Base-by-base conservation (phyloP, 208 protist species). In the Phytomonas francai region DNA sequence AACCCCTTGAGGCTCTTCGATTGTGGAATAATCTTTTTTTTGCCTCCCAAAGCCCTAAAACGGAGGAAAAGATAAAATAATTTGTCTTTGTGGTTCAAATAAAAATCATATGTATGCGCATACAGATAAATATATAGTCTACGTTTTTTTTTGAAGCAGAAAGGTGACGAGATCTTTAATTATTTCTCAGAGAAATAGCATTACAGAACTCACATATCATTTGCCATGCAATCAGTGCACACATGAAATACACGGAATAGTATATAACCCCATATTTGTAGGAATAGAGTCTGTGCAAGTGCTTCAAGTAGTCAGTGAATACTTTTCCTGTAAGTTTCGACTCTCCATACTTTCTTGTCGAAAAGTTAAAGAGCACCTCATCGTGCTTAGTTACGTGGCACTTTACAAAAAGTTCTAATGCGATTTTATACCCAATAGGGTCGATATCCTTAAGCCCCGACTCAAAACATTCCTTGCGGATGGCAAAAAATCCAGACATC, bases 371-470 rank as follows among this genome's bases (percentile, higher is more conserved):
- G 39, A 80, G 72, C 5, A 97, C 84, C 68, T 97, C 88, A 42
- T 79, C 70, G 70, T 84, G 88, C 54, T 72, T 76, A 57, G 78
- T 49, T 9, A 96, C 78, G 36, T 75, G 58, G 64, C 84, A 91
- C 84, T 97, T 97, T 34, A 97, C 91, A 57, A 94, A 94, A 32
- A 97, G 68, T 69, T 97, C 91, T 30, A 97, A 77, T 1, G 89
- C 94, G 70, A 97, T 97, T 69, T 97, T 97, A 83, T 94, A 97
- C 7, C 94, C 94, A 62, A 96, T 92, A 22, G 94, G 82, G 70
- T 85, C 95, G 57, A 97, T 63, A 30, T 67, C 68, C 16, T 39
- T 22, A 9, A 72, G 56, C 27, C 84, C 88, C 16, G 68, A 65
- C 67, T 72, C 60, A 72, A 95, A 91, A 19, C 83, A 79, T 11